phyloP scores from a whole-genome alignment of 352 stramenopile genomes.

The Pythium utonaiense region DNA sequence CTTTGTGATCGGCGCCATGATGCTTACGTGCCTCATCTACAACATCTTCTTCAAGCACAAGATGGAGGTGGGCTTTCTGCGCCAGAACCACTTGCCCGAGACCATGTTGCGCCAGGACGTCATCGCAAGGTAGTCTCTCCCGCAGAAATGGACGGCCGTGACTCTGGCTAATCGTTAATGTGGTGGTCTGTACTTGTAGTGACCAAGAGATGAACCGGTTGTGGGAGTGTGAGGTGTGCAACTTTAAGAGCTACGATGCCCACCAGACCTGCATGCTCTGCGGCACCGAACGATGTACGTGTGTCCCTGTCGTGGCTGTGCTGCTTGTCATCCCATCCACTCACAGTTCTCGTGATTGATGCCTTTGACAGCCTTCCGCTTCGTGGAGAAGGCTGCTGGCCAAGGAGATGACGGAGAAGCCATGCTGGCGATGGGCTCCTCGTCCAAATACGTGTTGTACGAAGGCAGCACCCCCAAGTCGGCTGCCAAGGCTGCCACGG shows the following conservation, averaged over 20 bases:
- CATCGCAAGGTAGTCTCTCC: conserved; percentile 77
- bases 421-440: conserved; percentile 33
- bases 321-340: background rate
- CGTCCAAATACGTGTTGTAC: conserved; percentile 72
- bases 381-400: conserved; percentile 48
- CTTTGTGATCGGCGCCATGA: conserved; percentile 84
- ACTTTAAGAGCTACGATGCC: conserved; percentile 89
- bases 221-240: conserved; percentile 92
- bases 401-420: conserved; percentile 35
- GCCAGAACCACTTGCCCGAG: conserved; percentile 67
- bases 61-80: conserved; percentile 69
- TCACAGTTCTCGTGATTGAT: background rate
- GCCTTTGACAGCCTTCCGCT: conserved; percentile 39
- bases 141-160: no score
- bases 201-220: conserved; percentile 83
- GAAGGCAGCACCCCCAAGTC: conserved; percentile 58
- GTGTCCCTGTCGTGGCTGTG: background rate
- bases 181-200: conserved; percentile 17
- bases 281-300: conserved; percentile 70
- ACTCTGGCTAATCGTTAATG: no score
- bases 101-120: conserved; percentile 85
- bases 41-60: conserved; percentile 89
- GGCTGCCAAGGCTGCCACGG: conserved; percentile 40
- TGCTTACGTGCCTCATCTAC: conserved; percentile 85
- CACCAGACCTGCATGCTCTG: conserved; percentile 89